A percentile compares a stretch with the other conserved stretches of the same genome.
These are phyloP conservation scores for Hordeum pubiflorum DNA, from an alignment of 202 grass and related monocot genomes.

Conservation along the genomic window DNA sequence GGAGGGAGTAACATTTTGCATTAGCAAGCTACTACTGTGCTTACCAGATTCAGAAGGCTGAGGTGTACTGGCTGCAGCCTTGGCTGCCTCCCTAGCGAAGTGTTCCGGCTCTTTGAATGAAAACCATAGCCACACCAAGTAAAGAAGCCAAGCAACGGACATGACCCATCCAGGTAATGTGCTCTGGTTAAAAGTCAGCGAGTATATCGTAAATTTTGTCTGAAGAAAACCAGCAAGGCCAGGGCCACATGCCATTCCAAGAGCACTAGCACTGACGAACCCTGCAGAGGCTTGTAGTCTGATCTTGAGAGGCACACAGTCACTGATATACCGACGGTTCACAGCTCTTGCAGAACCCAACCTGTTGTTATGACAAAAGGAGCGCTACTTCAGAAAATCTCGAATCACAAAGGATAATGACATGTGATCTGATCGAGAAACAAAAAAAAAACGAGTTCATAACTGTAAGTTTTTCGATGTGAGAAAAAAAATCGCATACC, in stretches of 20 bases:
- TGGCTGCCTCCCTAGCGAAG: constrained; percentile 20
- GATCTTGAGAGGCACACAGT: constrained; percentile 76
- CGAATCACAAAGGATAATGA: neutral
- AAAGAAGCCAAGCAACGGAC: constrained; percentile 62
- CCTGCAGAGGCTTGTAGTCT: constrained; percentile 84
- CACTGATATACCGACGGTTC: constrained; percentile 85
- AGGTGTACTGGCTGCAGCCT: neutral
- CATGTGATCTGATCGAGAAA: neutral
- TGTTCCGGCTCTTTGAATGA: constrained; percentile 68
- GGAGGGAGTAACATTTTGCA: neutral
- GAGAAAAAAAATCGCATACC: constrained; percentile 44
- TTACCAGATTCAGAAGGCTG: constrained; percentile 32
- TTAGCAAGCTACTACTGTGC: neutral
- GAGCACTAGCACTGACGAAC: constrained; percentile 92
- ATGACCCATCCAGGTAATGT: constrained; percentile 89
- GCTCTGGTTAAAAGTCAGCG: constrained; percentile 71
- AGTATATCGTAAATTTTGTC: constrained; percentile 69
- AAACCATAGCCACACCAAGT: constrained; percentile 76
- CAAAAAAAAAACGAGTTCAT: neutral
- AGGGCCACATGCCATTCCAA: constrained; percentile 94
- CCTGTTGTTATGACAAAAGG: constrained; percentile 29
- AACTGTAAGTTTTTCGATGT: neutral
- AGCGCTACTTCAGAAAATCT: neutral
- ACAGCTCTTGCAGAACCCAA: constrained; percentile 92
- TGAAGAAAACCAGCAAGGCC: constrained; percentile 82